phyloP scores from a whole-genome alignment of 192 early-diverging fungal species.

The Lobosporangium transversale region DNA sequence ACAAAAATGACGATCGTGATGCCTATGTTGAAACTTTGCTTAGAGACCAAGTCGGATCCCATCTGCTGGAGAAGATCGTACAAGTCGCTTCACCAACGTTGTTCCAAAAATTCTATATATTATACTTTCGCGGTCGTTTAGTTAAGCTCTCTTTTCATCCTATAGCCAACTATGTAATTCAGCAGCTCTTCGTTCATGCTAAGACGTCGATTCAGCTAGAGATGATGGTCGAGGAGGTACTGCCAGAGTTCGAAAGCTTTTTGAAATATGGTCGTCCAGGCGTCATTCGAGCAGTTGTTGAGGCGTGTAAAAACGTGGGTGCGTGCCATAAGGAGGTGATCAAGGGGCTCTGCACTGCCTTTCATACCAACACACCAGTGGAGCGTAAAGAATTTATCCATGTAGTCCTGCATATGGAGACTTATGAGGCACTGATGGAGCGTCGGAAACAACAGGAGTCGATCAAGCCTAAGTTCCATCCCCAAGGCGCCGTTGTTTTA shows the following conservation, averaged over 20 bases:
- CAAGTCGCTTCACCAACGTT: conserved; percentile 60
- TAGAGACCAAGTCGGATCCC: conserved; percentile 78
- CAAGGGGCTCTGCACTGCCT: conserved; percentile 60
- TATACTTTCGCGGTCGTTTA: conserved; percentile 71
- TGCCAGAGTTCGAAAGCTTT: conserved; percentile 66
- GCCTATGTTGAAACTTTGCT: conserved; percentile 68
- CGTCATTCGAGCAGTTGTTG: conserved; percentile 74
- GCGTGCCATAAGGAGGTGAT: conserved; percentile 70
- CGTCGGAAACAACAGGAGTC: conserved; percentile 52
- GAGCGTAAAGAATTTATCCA: conserved; percentile 67
- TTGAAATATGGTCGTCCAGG: conserved; percentile 72
- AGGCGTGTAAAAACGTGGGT: conserved; percentile 69
- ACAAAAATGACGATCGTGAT: conserved; percentile 58
- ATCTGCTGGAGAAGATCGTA: conserved; percentile 79
- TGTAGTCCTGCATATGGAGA: conserved; percentile 69
- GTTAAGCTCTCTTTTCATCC: conserved; percentile 72
- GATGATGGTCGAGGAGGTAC: conserved; percentile 71
- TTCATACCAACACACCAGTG: conserved; percentile 60
- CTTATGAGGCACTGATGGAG: conserved; percentile 57
- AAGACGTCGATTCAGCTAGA: conserved; percentile 68
- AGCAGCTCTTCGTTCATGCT: conserved; percentile 73
- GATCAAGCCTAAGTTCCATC: conserved; percentile 60
- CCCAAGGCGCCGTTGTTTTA: conserved; percentile 76
- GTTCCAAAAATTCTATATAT: conserved; percentile 71
- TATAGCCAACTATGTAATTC: conserved; percentile 87